Evolutionary conservation across 192 early-diverging fungal species (phyloP).

Genomic region (Endogone sp.): DNA sequence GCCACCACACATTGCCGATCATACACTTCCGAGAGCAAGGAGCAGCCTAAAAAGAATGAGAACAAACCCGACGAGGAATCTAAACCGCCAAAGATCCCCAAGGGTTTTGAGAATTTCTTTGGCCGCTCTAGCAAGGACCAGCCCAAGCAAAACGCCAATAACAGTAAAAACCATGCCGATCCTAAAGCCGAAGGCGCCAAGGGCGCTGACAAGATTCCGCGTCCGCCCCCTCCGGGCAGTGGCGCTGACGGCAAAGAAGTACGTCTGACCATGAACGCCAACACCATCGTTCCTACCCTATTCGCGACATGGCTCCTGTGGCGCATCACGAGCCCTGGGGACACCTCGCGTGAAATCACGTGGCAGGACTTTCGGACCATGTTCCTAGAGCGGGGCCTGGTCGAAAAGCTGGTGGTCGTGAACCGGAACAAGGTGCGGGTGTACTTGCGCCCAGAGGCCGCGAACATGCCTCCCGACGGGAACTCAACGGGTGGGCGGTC

Average conservation of each 20-base stretch:
- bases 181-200: conserved; percentile 20
- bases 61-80: neutral
- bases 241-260: conserved; percentile 18
- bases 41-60: neutral
- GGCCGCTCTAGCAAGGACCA: conserved; percentile 38
- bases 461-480: conserved; percentile 28
- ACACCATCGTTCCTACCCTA: conserved; percentile 35
- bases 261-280: conserved; percentile 39
- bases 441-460: conserved; percentile 65
- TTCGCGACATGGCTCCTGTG: conserved; percentile 48
- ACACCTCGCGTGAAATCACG: conserved; percentile 71
- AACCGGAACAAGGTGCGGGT: conserved; percentile 86
- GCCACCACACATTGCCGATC: neutral
- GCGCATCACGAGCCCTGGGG: conserved; percentile 39
- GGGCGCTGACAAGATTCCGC: conserved; percentile 17
- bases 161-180: conserved; percentile 30
- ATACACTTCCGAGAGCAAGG: neutral
- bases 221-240: conserved; percentile 7
- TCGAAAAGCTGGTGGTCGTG: conserved; percentile 84
- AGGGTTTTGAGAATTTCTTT: conserved; percentile 72
- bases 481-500: no score
- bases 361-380: conserved; percentile 90
- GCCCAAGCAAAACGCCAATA: conserved; percentile 16
- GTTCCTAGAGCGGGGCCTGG: conserved; percentile 89
- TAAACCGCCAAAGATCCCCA: conserved; percentile 44